phyloP scores from a whole-genome alignment of 2,329 filamentous ascomycete species.

The Sarocladium brachiariae region DNA sequence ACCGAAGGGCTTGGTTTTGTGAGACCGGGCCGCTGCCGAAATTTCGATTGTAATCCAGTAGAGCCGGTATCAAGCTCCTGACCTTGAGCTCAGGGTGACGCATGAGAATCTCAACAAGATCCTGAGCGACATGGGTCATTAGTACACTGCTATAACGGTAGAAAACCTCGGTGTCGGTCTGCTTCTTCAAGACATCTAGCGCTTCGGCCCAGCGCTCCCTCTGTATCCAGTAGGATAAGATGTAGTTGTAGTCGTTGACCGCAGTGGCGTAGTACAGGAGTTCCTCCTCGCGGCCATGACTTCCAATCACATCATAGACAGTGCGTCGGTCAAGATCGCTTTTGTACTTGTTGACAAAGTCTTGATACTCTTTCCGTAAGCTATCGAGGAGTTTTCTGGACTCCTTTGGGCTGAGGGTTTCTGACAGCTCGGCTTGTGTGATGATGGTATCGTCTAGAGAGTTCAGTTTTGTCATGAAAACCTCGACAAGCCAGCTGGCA shows the following conservation, averaged over 20 bases:
- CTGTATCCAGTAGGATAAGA: constrained; percentile 95
- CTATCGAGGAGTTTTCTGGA: constrained; percentile 63
- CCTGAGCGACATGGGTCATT: constrained; percentile 78
- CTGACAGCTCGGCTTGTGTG: constrained; percentile 74
- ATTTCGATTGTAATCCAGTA: constrained; percentile 87
- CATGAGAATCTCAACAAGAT: constrained; percentile 93
- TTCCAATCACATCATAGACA: constrained; percentile 91
- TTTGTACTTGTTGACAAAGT: constrained; percentile 82
- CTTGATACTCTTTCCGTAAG: constrained; percentile 74
- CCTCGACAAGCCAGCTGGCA: constrained; percentile 87
- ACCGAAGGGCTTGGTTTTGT: constrained; percentile 88
- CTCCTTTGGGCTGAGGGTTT: constrained; percentile 63
- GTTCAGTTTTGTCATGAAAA: constrained; percentile 97
- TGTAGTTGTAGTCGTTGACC: constrained; percentile 88
- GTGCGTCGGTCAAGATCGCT: constrained; percentile 83
- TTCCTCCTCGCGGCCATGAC: constrained; percentile 89
- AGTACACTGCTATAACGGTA: constrained; percentile 97
- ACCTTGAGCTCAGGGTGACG: constrained; percentile 79
- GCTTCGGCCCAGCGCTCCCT: constrained; percentile 87
- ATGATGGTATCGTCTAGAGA: constrained; percentile 89
- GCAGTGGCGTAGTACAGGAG: constrained; percentile 84
- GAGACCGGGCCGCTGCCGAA: constrained; percentile 54
- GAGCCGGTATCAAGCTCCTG: constrained; percentile 81
- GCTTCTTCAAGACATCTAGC: constrained; percentile 81
- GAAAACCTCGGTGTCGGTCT: constrained; percentile 87